phyloP scores from a whole-genome alignment of 139 green algal species.

The Eudorina sp. region DNA sequence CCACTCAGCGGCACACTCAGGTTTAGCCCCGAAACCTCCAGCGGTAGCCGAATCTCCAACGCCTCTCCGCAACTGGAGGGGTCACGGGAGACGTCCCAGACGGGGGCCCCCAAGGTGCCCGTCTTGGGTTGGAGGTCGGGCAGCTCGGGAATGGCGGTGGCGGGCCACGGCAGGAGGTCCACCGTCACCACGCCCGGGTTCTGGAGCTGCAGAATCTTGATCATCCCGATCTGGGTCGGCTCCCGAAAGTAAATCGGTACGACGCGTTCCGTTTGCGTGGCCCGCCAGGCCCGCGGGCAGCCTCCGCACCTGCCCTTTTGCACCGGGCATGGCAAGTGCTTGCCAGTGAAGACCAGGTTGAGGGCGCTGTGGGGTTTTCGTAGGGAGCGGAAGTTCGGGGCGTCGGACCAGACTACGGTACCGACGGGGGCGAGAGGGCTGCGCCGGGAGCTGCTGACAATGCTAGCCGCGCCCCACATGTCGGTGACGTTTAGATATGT shows the following conservation, averaged over 20 bases:
- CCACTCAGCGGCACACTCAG: neutral
- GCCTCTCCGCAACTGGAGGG: neutral
- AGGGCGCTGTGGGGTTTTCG: slow-evolving; percentile 15
- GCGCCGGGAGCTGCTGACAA: neutral
- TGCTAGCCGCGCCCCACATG: neutral
- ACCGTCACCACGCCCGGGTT: slow-evolving; percentile 15
- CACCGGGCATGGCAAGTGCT: neutral
- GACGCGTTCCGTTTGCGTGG: neutral
- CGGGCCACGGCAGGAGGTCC: slow-evolving; percentile 37
- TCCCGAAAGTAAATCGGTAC: slow-evolving; percentile 13
- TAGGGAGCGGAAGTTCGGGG: neutral
- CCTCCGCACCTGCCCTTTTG: neutral
- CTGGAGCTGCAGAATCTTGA: slow-evolving; percentile 22
- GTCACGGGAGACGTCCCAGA: neutral
- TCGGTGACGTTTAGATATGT: neutral
- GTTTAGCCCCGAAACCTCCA: neutral
- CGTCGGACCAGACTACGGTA: slow-evolving; percentile 27
- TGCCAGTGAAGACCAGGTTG: slow-evolving; percentile 24
- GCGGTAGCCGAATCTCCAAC: neutral
- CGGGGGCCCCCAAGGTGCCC: neutral
- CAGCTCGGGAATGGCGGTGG: slow-evolving; percentile 19
- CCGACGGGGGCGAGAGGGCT: neutral
- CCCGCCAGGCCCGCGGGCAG: slow-evolving; percentile 27
- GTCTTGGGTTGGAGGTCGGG: neutral
- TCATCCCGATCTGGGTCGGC: slow-evolving; percentile 30